These are phyloP conservation scores for Colletotrichum abscissum DNA, from an alignment of 2,329 filamentous ascomycete genomes.

Conservation along the genomic window DNA sequence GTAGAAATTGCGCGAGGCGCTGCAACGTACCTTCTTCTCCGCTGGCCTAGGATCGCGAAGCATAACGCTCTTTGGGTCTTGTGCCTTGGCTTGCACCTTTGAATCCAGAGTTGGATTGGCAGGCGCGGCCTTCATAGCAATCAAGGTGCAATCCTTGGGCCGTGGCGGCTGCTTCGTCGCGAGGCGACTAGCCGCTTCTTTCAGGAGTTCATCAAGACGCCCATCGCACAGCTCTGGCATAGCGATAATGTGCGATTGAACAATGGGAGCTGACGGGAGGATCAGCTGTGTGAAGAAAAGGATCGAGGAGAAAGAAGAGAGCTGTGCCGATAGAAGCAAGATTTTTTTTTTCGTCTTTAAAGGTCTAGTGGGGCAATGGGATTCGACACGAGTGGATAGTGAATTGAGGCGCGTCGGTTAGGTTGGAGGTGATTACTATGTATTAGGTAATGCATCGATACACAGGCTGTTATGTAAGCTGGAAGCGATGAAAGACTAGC, in stretches of 20 bases:
- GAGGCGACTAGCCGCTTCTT: slow-evolving; percentile 34
- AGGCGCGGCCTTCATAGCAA: slow-evolving; percentile 16
- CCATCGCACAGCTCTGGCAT: slow-evolving; percentile 37
- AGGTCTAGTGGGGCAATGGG: slow-evolving; percentile 2
- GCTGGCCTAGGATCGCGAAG: slow-evolving; percentile 32
- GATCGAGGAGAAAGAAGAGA: neutral
- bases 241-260: slow-evolving; percentile 29
- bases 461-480: neutral
- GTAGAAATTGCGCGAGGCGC: neutral
- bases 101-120: neutral
- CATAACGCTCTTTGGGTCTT: slow-evolving; percentile 18
- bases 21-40: slow-evolving; percentile 23
- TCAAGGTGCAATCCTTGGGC: slow-evolving; percentile 27
- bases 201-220: slow-evolving; percentile 33
- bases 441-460: neutral
- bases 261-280: neutral
- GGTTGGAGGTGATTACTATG: neutral
- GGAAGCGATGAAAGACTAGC: no score
- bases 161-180: slow-evolving; percentile 18
- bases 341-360: slow-evolving; percentile 9
- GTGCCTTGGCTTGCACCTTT: slow-evolving; percentile 11
- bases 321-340: neutral
- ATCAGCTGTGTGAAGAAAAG: neutral
- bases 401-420: neutral
- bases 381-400: neutral